phyloP scores from a whole-genome alignment of 805 yeast species.

The Lipomyces japonicus region DNA sequence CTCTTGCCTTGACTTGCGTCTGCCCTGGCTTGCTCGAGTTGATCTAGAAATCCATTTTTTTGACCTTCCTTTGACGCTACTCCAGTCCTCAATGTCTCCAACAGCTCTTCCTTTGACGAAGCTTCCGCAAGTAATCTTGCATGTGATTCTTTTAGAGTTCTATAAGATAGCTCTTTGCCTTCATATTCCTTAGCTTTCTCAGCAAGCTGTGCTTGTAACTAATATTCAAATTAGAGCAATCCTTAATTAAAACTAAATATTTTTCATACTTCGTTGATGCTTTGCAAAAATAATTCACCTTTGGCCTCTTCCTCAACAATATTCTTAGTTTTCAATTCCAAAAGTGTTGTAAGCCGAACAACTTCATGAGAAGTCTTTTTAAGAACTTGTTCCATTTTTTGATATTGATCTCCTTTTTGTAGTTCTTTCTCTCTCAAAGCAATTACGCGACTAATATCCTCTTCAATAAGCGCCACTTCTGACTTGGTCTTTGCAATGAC shows the following conservation, averaged over 20 bases:
- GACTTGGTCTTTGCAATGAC: conserved; percentile 7
- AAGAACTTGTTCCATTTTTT: conserved; percentile 57
- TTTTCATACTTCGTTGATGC: conserved; percentile 38
- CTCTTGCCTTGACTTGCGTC: conserved; percentile 53
- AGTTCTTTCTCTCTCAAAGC: conserved; percentile 54
- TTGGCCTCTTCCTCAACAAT: conserved; percentile 51
- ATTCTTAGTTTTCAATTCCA: conserved; percentile 56
- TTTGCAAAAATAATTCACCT: conserved; percentile 37
- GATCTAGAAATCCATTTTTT: conserved; percentile 73
- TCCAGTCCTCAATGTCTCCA: conserved; percentile 81
- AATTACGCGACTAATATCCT: conserved; percentile 57
- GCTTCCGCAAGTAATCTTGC: conserved; percentile 46
- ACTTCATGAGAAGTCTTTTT: conserved; percentile 55
- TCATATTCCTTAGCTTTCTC: conserved; percentile 42
- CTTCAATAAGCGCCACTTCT: conserved; percentile 58
- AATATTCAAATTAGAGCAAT: background rate
- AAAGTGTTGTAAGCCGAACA: conserved; percentile 64
- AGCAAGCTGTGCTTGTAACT: conserved; percentile 21
- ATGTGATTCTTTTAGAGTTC: conserved; percentile 45
- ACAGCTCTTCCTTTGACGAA: conserved; percentile 66
- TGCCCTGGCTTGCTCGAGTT: conserved; percentile 54
- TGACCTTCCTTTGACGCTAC: conserved; percentile 77
- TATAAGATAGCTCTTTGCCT: conserved; percentile 46
- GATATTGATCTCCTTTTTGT: conserved; percentile 56
- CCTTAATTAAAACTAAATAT: conserved; percentile 19